Evolutionary conservation across 1,139 yeast genomes (phyloP).

Genomic region (Lodderomyces oxycetoniae): DNA sequence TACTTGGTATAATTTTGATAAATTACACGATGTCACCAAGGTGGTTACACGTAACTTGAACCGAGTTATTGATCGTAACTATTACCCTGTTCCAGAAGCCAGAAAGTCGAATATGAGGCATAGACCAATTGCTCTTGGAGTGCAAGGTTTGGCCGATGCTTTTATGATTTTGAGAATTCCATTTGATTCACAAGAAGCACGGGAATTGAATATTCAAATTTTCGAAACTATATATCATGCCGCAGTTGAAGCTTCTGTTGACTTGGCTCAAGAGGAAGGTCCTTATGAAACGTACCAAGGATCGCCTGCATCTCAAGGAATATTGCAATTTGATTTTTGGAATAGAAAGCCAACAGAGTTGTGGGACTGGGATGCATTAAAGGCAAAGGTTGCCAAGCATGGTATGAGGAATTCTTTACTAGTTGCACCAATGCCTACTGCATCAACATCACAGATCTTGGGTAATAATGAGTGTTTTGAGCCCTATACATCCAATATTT

Average conservation of each 20-base stretch:
- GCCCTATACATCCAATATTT: slow-evolving; percentile 57
- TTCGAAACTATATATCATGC: slow-evolving; percentile 61
- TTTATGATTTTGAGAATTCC: slow-evolving; percentile 54
- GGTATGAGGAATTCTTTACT: slow-evolving; percentile 57
- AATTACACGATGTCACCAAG: slow-evolving; percentile 51
- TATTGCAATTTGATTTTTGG: slow-evolving; percentile 57
- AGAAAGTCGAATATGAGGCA: slow-evolving; percentile 49
- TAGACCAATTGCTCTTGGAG: slow-evolving; percentile 61
- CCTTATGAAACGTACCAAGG: slow-evolving; percentile 47
- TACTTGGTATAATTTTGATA: slow-evolving; percentile 49
- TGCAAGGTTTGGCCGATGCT: slow-evolving; percentile 59
- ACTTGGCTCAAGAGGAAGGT: slow-evolving; percentile 48
- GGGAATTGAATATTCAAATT: slow-evolving; percentile 51
- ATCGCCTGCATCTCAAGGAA: slow-evolving; percentile 56
- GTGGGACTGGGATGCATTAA: slow-evolving; percentile 54
- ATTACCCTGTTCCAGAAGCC: slow-evolving; percentile 54
- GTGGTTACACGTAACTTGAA: slow-evolving; percentile 53
- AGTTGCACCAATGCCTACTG: slow-evolving; percentile 65
- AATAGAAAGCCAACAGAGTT: slow-evolving; percentile 52
- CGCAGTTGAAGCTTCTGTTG: slow-evolving; percentile 53
- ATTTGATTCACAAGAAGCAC: slow-evolving; percentile 54
- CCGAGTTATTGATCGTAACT: slow-evolving; percentile 52
- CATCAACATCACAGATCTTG: slow-evolving; percentile 58
- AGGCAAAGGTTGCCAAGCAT: slow-evolving; percentile 37
- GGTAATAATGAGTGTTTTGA: slow-evolving; percentile 62